phyloP scores from a whole-genome alignment of 768 basidiomycete genomes.

The Gloeostereum incarnatum region DNA sequence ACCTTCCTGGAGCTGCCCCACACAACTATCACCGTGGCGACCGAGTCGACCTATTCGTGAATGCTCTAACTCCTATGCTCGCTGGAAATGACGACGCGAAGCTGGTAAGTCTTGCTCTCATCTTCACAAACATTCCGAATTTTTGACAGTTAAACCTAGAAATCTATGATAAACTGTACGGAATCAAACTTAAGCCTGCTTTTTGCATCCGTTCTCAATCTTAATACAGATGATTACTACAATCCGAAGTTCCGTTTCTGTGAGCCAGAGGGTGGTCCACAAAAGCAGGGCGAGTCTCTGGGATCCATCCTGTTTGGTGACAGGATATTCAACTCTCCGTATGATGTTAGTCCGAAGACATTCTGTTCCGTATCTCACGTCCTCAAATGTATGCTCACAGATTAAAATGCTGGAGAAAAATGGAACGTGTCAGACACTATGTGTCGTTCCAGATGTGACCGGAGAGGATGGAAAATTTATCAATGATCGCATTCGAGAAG shows the following conservation, averaged over 20 bases:
- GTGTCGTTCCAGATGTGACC: constrained; percentile 44
- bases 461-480: constrained; percentile 79
- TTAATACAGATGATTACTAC: constrained; percentile 79
- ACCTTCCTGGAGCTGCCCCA: constrained; percentile 88
- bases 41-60: constrained; percentile 72
- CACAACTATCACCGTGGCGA: constrained; percentile 72
- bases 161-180: constrained; percentile 87
- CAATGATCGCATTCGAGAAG: constrained; percentile 84
- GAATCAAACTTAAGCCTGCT: not conserved
- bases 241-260: constrained; percentile 83
- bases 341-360: constrained; percentile 49
- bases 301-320: constrained; percentile 97
- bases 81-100: constrained; percentile 59
- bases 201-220: not conserved
- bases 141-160: constrained; percentile 31
- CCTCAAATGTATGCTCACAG: constrained; percentile 23
- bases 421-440: constrained; percentile 69
- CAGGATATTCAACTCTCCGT: constrained; percentile 86
- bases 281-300: constrained; percentile 74
- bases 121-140: constrained; percentile 1
- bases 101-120: constrained; percentile 42
- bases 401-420: constrained; percentile 77
- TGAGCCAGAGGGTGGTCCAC: constrained; percentile 60
- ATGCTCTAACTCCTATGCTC: constrained; percentile 83
- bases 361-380: constrained; percentile 1